Evolutionary conservation across 257 asterid genomes (phyloP), one percentile per base, ranked within the genome.

Genomic region (Jaltomata sinuosa): DNA sequence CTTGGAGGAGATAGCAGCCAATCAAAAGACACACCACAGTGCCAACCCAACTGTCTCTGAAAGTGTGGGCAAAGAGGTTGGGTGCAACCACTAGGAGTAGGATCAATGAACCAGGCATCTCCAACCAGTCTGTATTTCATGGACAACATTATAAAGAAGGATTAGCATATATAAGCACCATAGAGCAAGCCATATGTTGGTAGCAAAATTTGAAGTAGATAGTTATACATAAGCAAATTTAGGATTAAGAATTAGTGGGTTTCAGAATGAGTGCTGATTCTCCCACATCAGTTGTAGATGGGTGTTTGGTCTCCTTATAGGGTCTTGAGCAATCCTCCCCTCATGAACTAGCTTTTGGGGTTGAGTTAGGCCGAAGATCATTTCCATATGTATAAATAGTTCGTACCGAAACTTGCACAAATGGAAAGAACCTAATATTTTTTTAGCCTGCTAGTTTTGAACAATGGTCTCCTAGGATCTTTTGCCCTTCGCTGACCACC

Each of bases 41-140:
- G 3, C 99, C 99, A 14, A 88, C 68, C 98, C 94, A 91, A 54
- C 89, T 88, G 80, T 85, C 93, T 86, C 93, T 88, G 42, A 93
- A 25, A 1, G 90, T 84, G 21, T 90, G 87, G 0, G 97, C 96
- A 72, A 95, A 95, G 79, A 95, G 86, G 84, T 87, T 82, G 7
- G 99, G 98, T 10, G 99, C 87, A 82, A 97, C 99, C 79, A 94
- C 98, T 84, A 95, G 87, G 84, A 97, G 84, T 19, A 97, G 97
- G 81, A 97, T 91, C 91, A 97, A 57, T 6, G 99, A 92, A 79
- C 97, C 97, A 15, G 98, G 97, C 97, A 97, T 92, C 92, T 97
- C 99, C 86, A 95, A 84, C 95, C 98, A 93, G 4, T 94, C 99
- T 91, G 87, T 49, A 85, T 19, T 45, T 34, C 52, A 74, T 45